These are phyloP conservation scores for Oenanthe javanica DNA, from an alignment of 140 eudicot genomes.

Conservation along the genomic window DNA sequence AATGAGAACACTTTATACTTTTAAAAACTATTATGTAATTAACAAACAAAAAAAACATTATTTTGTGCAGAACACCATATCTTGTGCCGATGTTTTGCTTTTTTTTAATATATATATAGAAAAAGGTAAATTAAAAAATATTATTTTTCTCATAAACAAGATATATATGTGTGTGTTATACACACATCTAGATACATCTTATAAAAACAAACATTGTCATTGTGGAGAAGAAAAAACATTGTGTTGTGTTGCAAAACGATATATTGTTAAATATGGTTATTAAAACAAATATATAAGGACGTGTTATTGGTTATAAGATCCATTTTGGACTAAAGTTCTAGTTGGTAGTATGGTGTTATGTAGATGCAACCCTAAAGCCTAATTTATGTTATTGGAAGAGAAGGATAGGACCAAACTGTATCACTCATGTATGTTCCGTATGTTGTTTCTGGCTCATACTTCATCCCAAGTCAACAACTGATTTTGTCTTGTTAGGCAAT, in stretches of 20 bases:
- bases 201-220: background rate
- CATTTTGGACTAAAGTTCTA: background rate
- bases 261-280: background rate
- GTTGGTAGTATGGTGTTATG: background rate
- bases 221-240: no score
- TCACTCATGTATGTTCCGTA: background rate
- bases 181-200: background rate
- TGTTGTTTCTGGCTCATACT: no score
- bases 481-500: no score
- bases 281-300: background rate
- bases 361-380: background rate
- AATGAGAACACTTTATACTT: background rate
- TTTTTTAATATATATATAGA: no score
- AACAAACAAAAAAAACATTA: no score
- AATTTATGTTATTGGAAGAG: background rate
- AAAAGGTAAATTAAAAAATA: no score
- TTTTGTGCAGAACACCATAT: background rate
- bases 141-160: background rate
- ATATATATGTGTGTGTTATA: no score
- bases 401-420: background rate
- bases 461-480: no score
- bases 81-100: no score
- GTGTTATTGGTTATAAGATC: background rate
- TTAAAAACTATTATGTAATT: no score
- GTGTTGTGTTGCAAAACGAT: background rate